Conservation (phyloP, 169 alveolate species). For the Besnoitia besnoiti region DNA sequence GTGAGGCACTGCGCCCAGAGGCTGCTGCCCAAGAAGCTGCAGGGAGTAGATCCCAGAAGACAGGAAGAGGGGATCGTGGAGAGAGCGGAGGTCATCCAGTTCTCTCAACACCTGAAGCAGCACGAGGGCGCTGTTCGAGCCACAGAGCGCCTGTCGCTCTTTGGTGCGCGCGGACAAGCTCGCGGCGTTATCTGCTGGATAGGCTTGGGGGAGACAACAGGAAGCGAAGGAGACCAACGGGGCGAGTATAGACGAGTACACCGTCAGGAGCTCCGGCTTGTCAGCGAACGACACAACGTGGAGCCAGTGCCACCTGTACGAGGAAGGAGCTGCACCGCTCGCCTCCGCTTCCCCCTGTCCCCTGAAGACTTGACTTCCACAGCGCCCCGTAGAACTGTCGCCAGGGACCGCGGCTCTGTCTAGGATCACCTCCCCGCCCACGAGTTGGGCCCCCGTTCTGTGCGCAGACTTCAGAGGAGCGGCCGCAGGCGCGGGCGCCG, state of each 20-base stretch:
- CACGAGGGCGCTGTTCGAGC: background rate
- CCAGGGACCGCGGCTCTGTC: background rate
- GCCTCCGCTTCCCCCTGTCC: background rate
- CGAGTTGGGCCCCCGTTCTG: background rate
- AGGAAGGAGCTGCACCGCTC: background rate
- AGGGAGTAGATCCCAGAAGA: background rate
- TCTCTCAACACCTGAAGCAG: constrained; percentile 2
- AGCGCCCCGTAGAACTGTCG: background rate
- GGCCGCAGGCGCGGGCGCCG: background rate
- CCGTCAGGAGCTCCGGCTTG: constrained; percentile 20
- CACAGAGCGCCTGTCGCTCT: background rate
- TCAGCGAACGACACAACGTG: constrained; percentile 22
- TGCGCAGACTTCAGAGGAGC: background rate
- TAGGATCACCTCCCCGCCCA: background rate
- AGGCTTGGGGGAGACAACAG: background rate
- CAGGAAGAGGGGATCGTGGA: constrained; percentile 9
- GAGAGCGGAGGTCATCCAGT: constrained; percentile 35
- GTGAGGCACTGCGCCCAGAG: background rate
- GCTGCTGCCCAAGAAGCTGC: background rate
- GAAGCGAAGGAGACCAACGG: constrained; percentile 8
- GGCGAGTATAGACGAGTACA: background rate
- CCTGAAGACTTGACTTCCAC: background rate
- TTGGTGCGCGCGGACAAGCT: background rate
- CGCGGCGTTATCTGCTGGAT: background rate
- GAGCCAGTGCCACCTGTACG: constrained; percentile 37